These are phyloP conservation scores for Aaosphaeria pasadenensis DNA, from an alignment of 2,329 filamentous ascomycete genomes.

Conservation along the genomic window DNA sequence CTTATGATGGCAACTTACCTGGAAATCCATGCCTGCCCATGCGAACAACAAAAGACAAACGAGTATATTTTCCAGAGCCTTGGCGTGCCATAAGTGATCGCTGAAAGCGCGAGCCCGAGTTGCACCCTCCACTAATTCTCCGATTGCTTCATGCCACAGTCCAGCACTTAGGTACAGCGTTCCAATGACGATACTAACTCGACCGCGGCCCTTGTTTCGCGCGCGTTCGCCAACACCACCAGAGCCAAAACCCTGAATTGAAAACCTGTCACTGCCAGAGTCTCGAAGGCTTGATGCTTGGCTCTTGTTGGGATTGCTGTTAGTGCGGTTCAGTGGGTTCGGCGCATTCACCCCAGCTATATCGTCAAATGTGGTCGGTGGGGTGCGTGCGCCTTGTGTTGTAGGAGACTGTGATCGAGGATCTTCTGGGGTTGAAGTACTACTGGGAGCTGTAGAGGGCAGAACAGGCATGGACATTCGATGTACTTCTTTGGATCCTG, in stretches of 20 bases:
- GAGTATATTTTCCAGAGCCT: conserved; percentile 84
- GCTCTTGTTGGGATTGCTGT: conserved; percentile 21
- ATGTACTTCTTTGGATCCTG: conserved; percentile 58
- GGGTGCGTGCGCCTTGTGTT: conserved; percentile 27
- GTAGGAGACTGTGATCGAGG: conserved; percentile 23
- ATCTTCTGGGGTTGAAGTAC: conserved; percentile 16
- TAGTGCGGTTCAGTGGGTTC: conserved; percentile 41
- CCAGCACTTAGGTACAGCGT: conserved; percentile 86
- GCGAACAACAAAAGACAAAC: conserved; percentile 79
- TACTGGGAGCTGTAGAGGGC: conserved; percentile 37
- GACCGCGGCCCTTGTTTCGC: conserved; percentile 76
- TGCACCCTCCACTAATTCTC: conserved; percentile 78
- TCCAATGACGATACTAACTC: conserved; percentile 75
- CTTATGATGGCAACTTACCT: conserved; percentile 45
- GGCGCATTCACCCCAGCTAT: conserved; percentile 34
- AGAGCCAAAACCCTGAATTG: conserved; percentile 62
- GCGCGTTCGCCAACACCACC: conserved; percentile 70
- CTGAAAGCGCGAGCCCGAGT: conserved; percentile 73
- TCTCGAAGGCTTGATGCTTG: conserved; percentile 57
- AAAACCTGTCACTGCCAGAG: conserved; percentile 59
- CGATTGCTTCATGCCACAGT: conserved; percentile 83
- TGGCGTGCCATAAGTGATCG: conserved; percentile 97
- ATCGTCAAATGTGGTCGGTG: conserved; percentile 50
- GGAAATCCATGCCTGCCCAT: conserved; percentile 81
- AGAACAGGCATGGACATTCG: conserved; percentile 80